Percentiles rank a stretch among this genome's conserved stretches.
These are phyloP conservation scores for Amanita pallidorosea DNA, from an alignment of 768 basidiomycete genomes.

Conservation along the genomic window DNA sequence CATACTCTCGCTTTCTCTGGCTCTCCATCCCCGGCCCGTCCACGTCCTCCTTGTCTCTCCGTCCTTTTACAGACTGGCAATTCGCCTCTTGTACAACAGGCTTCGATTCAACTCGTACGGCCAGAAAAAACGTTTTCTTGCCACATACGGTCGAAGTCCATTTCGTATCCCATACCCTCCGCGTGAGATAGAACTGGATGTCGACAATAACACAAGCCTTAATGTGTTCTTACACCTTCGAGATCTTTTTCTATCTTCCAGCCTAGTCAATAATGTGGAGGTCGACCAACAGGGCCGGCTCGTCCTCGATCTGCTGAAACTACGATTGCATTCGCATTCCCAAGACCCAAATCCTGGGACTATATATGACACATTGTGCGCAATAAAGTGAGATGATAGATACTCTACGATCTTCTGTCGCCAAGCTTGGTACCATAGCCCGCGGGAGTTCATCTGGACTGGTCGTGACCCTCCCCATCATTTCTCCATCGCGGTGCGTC, in stretches of 20 bases:
- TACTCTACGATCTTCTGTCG: background rate
- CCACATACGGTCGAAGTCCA: conserved; percentile 5
- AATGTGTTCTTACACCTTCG: conserved; percentile 11
- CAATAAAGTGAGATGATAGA: conserved; percentile 16
- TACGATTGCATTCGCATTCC: conserved; percentile 17
- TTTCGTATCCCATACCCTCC: conserved; percentile 10
- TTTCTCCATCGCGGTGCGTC: conserved; percentile 48
- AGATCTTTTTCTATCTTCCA: conserved; percentile 10
- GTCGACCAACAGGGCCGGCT: conserved; percentile 14
- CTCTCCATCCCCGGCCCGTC: conserved; percentile 2
- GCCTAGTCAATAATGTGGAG: conserved; percentile 6
- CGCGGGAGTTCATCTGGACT: conserved; percentile 41
- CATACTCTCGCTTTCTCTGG: conserved; percentile 7
- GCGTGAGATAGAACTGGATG: conserved; percentile 11
- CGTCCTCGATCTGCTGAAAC: conserved; percentile 13
- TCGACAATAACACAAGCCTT: conserved; percentile 7
- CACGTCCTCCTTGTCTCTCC: conserved; percentile 11
- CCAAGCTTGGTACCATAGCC: conserved; percentile 18
- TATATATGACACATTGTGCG: conserved; percentile 15
- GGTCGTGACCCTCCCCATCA: conserved; percentile 53
- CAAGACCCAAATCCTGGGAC: conserved; percentile 12
- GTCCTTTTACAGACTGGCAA: conserved; percentile 9
- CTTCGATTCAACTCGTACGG: conserved; percentile 12
- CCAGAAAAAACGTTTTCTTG: conserved; percentile 13
- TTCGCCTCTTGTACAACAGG: conserved; percentile 11